A percentile compares a stretch with the other conserved stretches of the same genome.
These are phyloP conservation scores for Nymphaea thermarum DNA, from an alignment of 164 flowering plant species.

Conservation along the genomic window DNA sequence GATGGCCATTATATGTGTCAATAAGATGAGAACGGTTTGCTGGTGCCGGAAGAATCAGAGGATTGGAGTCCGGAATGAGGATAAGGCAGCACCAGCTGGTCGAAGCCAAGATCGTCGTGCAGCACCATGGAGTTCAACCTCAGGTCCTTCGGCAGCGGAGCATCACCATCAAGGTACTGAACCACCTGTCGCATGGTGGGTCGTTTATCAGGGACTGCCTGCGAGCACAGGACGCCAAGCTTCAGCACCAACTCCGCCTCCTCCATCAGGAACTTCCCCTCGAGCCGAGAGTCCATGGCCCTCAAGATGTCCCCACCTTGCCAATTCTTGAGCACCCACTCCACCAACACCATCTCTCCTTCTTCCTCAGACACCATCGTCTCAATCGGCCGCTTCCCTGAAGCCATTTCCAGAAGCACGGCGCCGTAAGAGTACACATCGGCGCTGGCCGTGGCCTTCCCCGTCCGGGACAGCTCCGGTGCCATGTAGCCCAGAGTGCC, in stretches of 20 bases:
- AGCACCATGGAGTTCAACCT: no score
- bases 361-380: conserved; percentile 1
- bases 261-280: no score
- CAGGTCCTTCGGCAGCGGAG: no score
- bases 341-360: conserved; percentile 31
- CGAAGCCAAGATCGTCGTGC: no score
- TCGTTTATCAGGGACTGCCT: not conserved
- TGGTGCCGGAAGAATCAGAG: no score
- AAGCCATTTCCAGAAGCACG: conserved; percentile 34
- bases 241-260: not conserved
- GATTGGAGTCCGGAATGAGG: no score
- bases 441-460: conserved; percentile 30
- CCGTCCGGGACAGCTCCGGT: conserved; percentile 35
- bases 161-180: no score
- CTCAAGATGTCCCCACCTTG: no score
- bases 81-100: no score
- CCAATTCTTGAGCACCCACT: conserved; percentile 1
- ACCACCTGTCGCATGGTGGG: not conserved
- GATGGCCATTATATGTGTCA: no score
- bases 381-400: conserved; percentile 27
- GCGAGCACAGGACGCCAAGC: not conserved
- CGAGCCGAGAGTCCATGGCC: no score
- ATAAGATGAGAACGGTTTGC: no score
- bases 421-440: conserved; percentile 46
- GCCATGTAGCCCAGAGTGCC: conserved; percentile 49